Percentiles rank a stretch among this genome's conserved stretches.
These are phyloP conservation scores for Hirschioporus abietinus DNA, from an alignment of 768 basidiomycete genomes.

Conservation along the genomic window DNA sequence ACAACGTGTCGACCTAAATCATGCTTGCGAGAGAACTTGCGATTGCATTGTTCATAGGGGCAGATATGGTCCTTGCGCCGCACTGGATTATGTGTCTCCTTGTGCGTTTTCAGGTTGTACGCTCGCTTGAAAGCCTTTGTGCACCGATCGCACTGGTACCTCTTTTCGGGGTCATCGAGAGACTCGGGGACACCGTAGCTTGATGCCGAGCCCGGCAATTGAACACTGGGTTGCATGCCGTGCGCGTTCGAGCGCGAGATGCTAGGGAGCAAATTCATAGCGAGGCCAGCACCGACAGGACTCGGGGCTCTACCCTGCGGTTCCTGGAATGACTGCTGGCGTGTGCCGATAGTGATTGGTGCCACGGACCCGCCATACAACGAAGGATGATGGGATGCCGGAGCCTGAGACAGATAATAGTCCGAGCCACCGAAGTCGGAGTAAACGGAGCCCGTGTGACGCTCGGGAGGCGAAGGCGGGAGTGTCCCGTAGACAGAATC, in stretches of 20 bases:
- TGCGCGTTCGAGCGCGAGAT: constrained; percentile 52
- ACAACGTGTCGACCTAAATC: constrained; percentile 87
- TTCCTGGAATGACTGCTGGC: constrained; percentile 8
- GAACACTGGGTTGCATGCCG: constrained; percentile 27
- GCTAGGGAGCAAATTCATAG: constrained; percentile 33
- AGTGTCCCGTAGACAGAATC: constrained; percentile 56
- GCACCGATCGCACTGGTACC: constrained; percentile 72
- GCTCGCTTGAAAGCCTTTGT: constrained; percentile 88
- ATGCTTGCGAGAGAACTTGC: constrained; percentile 92
- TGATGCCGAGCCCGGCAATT: constrained; percentile 41
- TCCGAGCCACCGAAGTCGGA: constrained; percentile 62
- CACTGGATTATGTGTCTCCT: constrained; percentile 92
- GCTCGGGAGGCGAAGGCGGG: constrained; percentile 54
- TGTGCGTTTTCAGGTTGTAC: constrained; percentile 93
- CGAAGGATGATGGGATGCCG: constrained; percentile 7
- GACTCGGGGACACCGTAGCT: constrained; percentile 19
- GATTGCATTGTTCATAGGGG: constrained; percentile 77
- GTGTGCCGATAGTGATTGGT: not conserved
- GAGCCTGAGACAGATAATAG: constrained; percentile 31
- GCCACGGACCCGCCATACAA: not conserved
- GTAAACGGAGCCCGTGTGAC: constrained; percentile 40
- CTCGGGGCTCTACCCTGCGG: constrained; percentile 10
- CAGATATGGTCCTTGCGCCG: constrained; percentile 86
- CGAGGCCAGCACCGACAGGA: constrained; percentile 11
- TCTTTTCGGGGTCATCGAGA: constrained; percentile 66